Percentiles rank a stretch among this genome's conserved stretches.
Evolutionary conservation across 1,284 basidiomycete genomes (phyloP).

Genomic region (Ceratobasidium sp.): DNA sequence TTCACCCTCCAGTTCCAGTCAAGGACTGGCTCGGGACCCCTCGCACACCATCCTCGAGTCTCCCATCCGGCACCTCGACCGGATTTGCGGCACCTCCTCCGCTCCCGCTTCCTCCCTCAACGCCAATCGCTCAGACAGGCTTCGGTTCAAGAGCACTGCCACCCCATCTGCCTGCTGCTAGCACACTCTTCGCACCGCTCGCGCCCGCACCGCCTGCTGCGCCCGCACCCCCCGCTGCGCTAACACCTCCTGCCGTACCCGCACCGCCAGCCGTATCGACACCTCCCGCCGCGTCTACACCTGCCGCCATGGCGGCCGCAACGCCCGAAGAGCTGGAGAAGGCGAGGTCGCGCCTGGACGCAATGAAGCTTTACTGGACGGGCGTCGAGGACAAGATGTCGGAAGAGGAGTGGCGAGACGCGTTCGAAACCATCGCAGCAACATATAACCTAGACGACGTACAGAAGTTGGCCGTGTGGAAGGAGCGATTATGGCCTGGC

Average conservation of each 20-base stretch:
- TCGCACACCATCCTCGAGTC: background rate
- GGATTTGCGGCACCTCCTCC: background rate
- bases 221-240: background rate
- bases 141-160: background rate
- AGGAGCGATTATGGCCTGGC: background rate
- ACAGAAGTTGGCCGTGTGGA: background rate
- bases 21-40: background rate
- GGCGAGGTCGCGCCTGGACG: background rate
- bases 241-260: background rate
- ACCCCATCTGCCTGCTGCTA: background rate
- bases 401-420: no score
- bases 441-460: no score
- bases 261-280: background rate
- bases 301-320: no score
- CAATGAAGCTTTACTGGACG: background rate
- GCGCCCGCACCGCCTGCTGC: background rate
- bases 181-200: background rate
- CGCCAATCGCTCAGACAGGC: background rate
- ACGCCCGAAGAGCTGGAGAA: background rate
- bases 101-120: background rate
- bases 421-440: no score
- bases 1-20: background rate
- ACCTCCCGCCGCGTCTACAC: no score
- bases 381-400: background rate
- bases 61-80: background rate